Evolutionary conservation across 768 basidiomycete species (phyloP), one percentile per base, ranked within the genome.

Genomic region (Macrolepiota dolichaula): DNA sequence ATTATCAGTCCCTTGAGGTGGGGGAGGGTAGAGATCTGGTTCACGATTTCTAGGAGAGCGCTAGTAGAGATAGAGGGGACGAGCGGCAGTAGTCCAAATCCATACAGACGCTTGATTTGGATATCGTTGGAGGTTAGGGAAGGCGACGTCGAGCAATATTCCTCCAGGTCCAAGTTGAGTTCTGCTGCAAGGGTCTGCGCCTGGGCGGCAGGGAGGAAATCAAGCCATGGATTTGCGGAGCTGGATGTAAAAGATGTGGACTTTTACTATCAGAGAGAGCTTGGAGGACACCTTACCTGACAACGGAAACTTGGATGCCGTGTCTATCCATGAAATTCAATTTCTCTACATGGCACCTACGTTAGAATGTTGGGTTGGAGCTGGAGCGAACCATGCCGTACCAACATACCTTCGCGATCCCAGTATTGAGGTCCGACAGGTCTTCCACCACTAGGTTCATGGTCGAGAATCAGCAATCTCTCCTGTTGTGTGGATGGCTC

Each of bases 171-270:
- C 36, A 77, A 70, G 70, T 95, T 96, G 47, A 95, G 77, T 53
- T 87, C 81, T n/a, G 70, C 72, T 0, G 92, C 91, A 17, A 94
- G 80, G 12, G 70, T 68, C 52, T 81, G 78, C 9, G 93, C 94
- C 46, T 88, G 82, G 25, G 82, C 68, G 10, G 89, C 82, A 4
- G 87, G 72, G 24, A 96, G 81, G 69, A 94, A 95, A 72, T 96
- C 94, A 37, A 95, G 83, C 93, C 93, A 96, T 9, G 93, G 94
- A 68, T 96, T 95, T 27, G 93, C 93, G 25, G 90, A 84, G 70
- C 92, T 92, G 66, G 49, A 54, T 25, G 40, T 42, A 24, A 50
- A 54, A 35, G n/a, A 13, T 36, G 6, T 15, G 22, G 4, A 25
- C 19, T n/a, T 37, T 13, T 35, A 29, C 4, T 19, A 24, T 29